Evolutionary conservation across 768 basidiomycete genomes (phyloP), one percentile per base, ranked within the genome.

Genomic region (Cystobasidium ongulense): DNA sequence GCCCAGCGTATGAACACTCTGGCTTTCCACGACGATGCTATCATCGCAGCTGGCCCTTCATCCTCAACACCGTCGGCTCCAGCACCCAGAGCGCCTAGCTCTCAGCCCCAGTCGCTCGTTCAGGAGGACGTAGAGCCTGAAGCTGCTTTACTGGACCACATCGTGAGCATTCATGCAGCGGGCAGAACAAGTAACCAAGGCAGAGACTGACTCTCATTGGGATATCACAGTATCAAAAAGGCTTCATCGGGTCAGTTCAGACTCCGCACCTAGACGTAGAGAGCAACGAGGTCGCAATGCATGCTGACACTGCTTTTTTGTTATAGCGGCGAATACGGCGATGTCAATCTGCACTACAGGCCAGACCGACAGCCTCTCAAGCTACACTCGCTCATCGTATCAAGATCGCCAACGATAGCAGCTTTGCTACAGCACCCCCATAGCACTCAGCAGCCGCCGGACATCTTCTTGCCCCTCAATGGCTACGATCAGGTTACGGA

Each of bases 401-500:
- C 53, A 23, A 46, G 68, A 23, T 73, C 73, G 25, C 72, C 75
- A 39, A 46, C 54, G 23, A 41, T 75, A 18, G 36, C 36, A 29
- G 57, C 73, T 31, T 31, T 39, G 38, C 29, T 75, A 29, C 54
- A 31, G 25, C 53, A 70, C 54, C 68, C 68, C 17, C 68, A 71
- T 39, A 35, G 39, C 25, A 18, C 27, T 67, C 53, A 63, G 35
- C 70, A 53, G 36, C 17, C 38, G 18, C 36, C 15, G 27, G 70
- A 75, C 25, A 18, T 75, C 27, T 43, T 72, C 41, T 57, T 72
- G 31, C 25, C 53, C 0, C 36, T 75, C 23, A 27, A 33, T n/a
- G 74, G 63, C 29, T 39, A 59, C 29, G 68, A 71, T n/a, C 35
- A 75, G 52, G 70, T 75, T 33, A 39, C 71, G 27, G 66, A 75